phyloP scores from a whole-genome alignment of 805 yeast species.

The Candida insectalens region DNA sequence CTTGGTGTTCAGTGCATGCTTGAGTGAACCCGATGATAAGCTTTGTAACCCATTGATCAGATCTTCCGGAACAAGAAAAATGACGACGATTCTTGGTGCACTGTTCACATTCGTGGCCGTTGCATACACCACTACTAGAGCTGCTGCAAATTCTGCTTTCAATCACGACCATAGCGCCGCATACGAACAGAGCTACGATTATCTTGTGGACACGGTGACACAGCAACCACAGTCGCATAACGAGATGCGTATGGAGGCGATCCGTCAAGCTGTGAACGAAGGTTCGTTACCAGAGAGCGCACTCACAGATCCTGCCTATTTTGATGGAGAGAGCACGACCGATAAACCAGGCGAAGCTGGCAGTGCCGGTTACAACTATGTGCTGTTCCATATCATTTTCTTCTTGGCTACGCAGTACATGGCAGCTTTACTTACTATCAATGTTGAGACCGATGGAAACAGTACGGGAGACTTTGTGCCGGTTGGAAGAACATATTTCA shows the following conservation, averaged over 20 bases:
- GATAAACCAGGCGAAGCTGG: constrained; percentile 41
- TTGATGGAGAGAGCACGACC: constrained; percentile 36
- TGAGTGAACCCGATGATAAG: constrained; percentile 93
- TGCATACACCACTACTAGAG: constrained; percentile 95
- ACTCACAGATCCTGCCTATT: constrained; percentile 59
- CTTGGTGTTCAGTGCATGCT: constrained; percentile 82
- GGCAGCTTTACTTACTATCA: constrained; percentile 86
- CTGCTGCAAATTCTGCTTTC: constrained; percentile 76
- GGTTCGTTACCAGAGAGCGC: constrained; percentile 95
- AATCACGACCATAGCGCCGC: too few relatives aligned
- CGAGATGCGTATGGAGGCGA: constrained; percentile 78
- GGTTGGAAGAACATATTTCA: constrained; percentile 93
- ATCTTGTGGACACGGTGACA: constrained; percentile 27
- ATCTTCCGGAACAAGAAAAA: constrained; percentile 81
- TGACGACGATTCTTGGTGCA: constrained; percentile 83
- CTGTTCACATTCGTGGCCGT: constrained; percentile 89
- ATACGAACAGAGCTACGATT: constrained; percentile 7
- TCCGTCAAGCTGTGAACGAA: constrained; percentile 90
- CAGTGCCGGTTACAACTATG: constrained; percentile 72
- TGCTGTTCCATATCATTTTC: constrained; percentile 84
- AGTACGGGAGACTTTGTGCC: constrained; percentile 89
- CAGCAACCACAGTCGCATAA: constrained; percentile 45
- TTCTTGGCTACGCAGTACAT: constrained; percentile 95
- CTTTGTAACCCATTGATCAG: constrained; percentile 87
- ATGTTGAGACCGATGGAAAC: constrained; percentile 66